phyloP scores from a whole-genome alignment of 345 rosid genomes.

The Moricandia moricandioides region DNA sequence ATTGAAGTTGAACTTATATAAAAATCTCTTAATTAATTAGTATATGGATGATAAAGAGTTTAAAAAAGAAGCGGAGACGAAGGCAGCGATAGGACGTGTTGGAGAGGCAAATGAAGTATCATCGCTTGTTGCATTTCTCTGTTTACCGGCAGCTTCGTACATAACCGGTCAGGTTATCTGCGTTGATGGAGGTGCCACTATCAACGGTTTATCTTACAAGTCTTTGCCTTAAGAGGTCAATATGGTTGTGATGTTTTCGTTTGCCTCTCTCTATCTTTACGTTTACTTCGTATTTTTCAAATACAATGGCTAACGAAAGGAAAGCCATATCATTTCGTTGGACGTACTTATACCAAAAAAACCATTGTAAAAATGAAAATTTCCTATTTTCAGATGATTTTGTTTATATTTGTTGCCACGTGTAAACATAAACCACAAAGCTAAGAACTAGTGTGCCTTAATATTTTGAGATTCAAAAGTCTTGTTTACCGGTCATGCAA shows the following conservation, averaged over 20 bases:
- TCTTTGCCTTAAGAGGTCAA: not conserved
- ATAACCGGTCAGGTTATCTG: not conserved
- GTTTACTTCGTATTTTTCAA: not conserved
- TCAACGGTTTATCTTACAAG: constrained; percentile 3
- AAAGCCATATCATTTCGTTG: too few relatives aligned
- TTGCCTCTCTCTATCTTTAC: not conserved
- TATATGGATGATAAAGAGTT: not conserved
- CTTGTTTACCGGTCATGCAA: too few relatives aligned
- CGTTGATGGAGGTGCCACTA: constrained; percentile 10
- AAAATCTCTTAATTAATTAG: not conserved
- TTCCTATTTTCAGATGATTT: too few relatives aligned
- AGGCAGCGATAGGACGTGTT: not conserved
- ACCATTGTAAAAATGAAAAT: too few relatives aligned
- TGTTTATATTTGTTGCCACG: too few relatives aligned
- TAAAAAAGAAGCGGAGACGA: not conserved
- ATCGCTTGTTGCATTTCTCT: constrained; percentile 1
- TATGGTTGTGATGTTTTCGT: not conserved
- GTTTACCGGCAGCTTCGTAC: constrained; percentile 8
- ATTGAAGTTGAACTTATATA: not conserved
- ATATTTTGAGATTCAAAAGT: too few relatives aligned
- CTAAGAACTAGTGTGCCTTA: too few relatives aligned
- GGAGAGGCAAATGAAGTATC: constrained; percentile 9
- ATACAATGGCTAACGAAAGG: too few relatives aligned
- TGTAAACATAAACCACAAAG: too few relatives aligned
- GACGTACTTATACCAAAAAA: too few relatives aligned